Percentiles rank a stretch among this genome's conserved stretches.
Evolutionary conservation across 495 filamentous ascomycete genomes (phyloP).

Genomic region (Pseudoneurospora amorphoporcata): DNA sequence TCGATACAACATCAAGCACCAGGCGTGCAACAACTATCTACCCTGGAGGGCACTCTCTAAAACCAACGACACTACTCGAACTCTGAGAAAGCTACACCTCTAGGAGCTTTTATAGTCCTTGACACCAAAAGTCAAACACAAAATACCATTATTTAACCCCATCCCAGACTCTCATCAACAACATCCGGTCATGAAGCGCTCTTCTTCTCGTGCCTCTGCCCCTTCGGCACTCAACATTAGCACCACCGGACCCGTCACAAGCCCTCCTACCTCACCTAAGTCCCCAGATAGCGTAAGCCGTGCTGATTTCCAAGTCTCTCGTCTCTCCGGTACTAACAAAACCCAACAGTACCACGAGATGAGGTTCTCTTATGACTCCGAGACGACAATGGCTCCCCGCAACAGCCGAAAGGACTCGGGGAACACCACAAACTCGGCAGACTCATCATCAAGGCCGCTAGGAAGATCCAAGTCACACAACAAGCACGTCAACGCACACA

Average conservation of each 20-base stretch:
- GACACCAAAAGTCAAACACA: neutral
- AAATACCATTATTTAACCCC: neutral
- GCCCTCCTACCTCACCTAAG: neutral
- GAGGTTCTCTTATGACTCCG: conserved; percentile 9
- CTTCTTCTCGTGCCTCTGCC: conserved; percentile 1
- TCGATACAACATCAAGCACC: conserved; percentile 2
- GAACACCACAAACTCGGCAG: neutral
- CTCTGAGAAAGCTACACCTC: neutral
- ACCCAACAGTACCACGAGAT: neutral
- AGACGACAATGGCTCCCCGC: neutral
- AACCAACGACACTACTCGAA: neutral
- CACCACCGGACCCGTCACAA: neutral
- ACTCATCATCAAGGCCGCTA: neutral
- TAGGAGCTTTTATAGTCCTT: neutral
- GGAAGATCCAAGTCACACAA: neutral
- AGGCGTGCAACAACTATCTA: conserved; percentile 2
- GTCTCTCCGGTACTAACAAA: neutral
- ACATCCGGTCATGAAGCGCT: neutral
- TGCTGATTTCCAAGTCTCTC: neutral
- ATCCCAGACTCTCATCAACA: neutral
- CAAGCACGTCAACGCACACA: conserved; percentile 23
- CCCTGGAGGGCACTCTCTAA: conserved; percentile 6
- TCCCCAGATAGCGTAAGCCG: conserved; percentile 1
- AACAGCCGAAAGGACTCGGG: conserved; percentile 8
- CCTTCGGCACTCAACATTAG: conserved; percentile 1